Percentiles rank a stretch among this genome's conserved stretches.
These are phyloP conservation scores for Microbotryomycetes sp. DNA, from an alignment of 1,284 basidiomycete species.

Conservation along the genomic window DNA sequence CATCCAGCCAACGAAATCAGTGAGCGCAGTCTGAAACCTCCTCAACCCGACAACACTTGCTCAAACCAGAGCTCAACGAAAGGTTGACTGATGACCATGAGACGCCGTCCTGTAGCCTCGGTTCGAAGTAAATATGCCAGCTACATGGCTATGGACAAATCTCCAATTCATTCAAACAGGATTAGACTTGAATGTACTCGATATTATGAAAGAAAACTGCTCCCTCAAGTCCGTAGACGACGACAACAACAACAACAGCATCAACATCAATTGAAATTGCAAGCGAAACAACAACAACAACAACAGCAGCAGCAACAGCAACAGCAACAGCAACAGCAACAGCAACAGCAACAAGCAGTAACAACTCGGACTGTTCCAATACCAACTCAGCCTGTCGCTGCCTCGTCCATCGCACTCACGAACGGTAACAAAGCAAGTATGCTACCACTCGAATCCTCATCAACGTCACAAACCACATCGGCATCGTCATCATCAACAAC, in stretches of 20 bases:
- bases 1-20: constrained; percentile 8
- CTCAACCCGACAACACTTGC: too few relatives aligned
- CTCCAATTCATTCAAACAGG: constrained; percentile 1
- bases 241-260: not conserved
- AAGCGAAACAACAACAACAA: not conserved
- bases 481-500: too few relatives aligned
- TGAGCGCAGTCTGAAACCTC: too few relatives aligned
- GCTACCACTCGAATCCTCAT: not conserved
- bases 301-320: not conserved
- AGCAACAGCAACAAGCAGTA: not conserved
- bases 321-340: not conserved
- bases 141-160: constrained; percentile 14
- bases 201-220: constrained; percentile 13
- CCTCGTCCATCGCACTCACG: not conserved
- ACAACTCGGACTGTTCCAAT: not conserved
- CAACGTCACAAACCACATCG: too few relatives aligned
- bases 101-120: too few relatives aligned
- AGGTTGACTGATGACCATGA: too few relatives aligned
- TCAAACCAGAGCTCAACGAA: too few relatives aligned
- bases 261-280: not conserved
- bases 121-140: constrained; percentile 13
- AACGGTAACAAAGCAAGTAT: not conserved
- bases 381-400: not conserved
- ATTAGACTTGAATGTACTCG: constrained; percentile 13
- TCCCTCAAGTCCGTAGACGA: constrained; percentile 5